phyloP scores from a whole-genome alignment of 306 rosid species.

The Vigna hirtella region DNA sequence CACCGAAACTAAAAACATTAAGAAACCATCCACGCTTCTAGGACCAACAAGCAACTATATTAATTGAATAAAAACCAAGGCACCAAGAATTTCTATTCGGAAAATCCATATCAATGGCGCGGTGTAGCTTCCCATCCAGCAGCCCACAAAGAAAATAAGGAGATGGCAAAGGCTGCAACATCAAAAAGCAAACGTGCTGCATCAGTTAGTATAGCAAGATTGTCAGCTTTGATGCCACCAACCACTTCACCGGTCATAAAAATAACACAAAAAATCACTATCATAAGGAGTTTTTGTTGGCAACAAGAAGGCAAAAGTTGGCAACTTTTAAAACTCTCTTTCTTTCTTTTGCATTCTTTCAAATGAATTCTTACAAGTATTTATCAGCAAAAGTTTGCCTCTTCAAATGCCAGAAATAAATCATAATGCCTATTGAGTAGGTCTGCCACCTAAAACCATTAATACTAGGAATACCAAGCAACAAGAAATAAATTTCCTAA shows the following conservation, averaged over 20 bases:
- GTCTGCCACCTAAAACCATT: too few relatives aligned
- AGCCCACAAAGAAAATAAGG: conserved; percentile 80
- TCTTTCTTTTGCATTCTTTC: too few relatives aligned
- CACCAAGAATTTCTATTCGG: conserved; percentile 81
- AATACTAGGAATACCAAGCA: too few relatives aligned
- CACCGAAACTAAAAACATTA: conserved; percentile 75
- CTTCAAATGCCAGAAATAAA: too few relatives aligned
- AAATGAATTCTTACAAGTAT: too few relatives aligned
- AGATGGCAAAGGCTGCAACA: conserved; percentile 85
- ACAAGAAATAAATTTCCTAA: too few relatives aligned
- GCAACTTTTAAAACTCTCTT: too few relatives aligned
- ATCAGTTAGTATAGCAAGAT: conserved; percentile 80
- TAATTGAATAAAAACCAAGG: conserved; percentile 76
- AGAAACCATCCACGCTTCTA: conserved; percentile 60
- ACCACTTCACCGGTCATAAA: conserved; percentile 71
- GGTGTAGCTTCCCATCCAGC: conserved; percentile 87
- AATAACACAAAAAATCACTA: conserved; percentile 67
- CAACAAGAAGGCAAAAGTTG: too few relatives aligned
- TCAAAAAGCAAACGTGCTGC: conserved; percentile 87
- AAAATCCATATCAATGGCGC: conserved; percentile 83
- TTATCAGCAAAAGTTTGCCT: too few relatives aligned
- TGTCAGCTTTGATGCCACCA: conserved; percentile 84
- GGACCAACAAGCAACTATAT: conserved; percentile 74
- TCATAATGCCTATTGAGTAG: too few relatives aligned
- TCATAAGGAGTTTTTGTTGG: conserved; percentile 48